Base-by-base conservation (phyloP, 129 eudicot genomes). In the Helianthus tuberosus region DNA sequence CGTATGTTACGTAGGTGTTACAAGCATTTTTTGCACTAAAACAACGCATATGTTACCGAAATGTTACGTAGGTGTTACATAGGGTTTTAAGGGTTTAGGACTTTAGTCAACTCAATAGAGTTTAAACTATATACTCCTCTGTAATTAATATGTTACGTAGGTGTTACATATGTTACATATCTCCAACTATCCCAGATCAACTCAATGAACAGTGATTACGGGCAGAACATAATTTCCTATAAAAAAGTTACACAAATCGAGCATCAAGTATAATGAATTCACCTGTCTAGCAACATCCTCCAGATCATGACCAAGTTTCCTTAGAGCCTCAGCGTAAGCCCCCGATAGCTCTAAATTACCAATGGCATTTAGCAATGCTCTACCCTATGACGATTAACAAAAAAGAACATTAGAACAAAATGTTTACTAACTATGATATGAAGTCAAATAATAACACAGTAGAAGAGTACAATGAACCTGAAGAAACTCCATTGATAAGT, bases 401-500 rank as follows among this genome's bases (percentile, higher is more conserved):
- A 57, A 51, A 75, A 64, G 14, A 13, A 66, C 14, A 50, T 64
- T 46, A 79, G 15, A 49, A 49, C 41, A 69, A 65, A 5, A 23
- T 41, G 38, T 54, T 27, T 4, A 66, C 25, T 8, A 67, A 47
- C 62, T 27, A 27, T 27, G 32, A 27, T 53, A 25, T 5, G 43
- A 49, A 44, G 39, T 43, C 17, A n/a, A 61, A 54, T 16, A 41
- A 67, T 69, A 50, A 63, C 12, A 60, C 12, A 60, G 11, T 20
- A 47, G 39, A 79, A 58, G 65, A 17, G 14, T 71, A 60, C 52
- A 75, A 74, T 72, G 35, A 50, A 87, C 93, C 93, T 87, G 93
- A 64, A 87, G 89, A 71, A 87, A 87, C 79, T 87, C 93, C 93
- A 87, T 87, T 39, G 93, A 87, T 50, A 87, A 68, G 78, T 87